A percentile compares a stretch with the other conserved stretches of the same genome.
These are phyloP conservation scores for Stachybotrys chlorohalonatus DNA, from an alignment of 2,329 filamentous ascomycete genomes.

Conservation along the genomic window DNA sequence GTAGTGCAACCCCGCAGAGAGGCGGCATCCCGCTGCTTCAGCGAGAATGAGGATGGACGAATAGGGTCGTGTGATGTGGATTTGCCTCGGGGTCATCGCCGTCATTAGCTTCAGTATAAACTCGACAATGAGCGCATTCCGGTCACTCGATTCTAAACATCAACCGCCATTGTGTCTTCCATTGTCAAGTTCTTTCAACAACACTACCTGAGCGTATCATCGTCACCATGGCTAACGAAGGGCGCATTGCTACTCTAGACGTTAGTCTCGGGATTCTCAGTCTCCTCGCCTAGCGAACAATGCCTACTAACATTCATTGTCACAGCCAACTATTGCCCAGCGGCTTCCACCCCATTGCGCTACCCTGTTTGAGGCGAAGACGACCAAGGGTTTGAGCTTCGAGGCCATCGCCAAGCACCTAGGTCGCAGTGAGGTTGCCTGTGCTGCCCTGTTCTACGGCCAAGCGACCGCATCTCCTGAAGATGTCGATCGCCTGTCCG, in stretches of 20 bases:
- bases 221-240: constrained; percentile 3
- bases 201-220: not conserved
- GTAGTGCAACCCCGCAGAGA: not conserved
- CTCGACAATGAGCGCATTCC: not conserved
- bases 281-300: not conserved
- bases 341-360: constrained; percentile 62
- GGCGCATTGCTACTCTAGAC: constrained; percentile 22
- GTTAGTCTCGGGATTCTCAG: constrained; percentile 16
- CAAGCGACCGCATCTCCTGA: constrained; percentile 65
- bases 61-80: not conserved
- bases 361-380: constrained; percentile 66
- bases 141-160: not conserved
- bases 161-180: not conserved
- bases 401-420: constrained; percentile 66
- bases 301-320: constrained; percentile 5
- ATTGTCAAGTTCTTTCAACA: no score
- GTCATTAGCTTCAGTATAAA: not conserved
- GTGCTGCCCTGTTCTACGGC: constrained; percentile 86
- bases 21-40: not conserved
- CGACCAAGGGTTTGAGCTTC: constrained; percentile 65
- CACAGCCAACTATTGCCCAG: constrained; percentile 54
- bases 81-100: not conserved
- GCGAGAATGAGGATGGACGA: not conserved
- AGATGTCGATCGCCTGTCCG: constrained; percentile 57
- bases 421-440: constrained; percentile 72